Base-by-base conservation (phyloP, 495 filamentous ascomycete species). In the Hypomontagnella monticulosa region DNA sequence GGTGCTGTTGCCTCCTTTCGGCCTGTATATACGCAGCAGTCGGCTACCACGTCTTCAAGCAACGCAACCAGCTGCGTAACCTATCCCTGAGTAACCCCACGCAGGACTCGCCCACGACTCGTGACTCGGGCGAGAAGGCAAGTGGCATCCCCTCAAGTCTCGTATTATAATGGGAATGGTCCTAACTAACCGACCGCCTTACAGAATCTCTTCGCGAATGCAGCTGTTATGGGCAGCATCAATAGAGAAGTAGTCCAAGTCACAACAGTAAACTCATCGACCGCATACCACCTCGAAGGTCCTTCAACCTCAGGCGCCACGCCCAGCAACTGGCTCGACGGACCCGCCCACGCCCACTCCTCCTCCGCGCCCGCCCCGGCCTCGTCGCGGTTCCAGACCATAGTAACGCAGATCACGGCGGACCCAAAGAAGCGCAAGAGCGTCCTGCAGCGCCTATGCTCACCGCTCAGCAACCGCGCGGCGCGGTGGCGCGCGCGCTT, bases 1-100 rank as follows among this genome's bases (percentile, higher is more conserved):
- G 93, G 92, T 70, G 89, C n/a, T 84, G 90, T 55, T 88, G 94
- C 60, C 63, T 83, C 18, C 61, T 89, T 20, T 92, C 91, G 3
- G 76, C 89, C 11, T 67, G 81, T 34, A 92, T 96, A 49, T 97
- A 96, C 71, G 67, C 87, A 5, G 81, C 85, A 9, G 90, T 91
- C 41, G 91, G 91, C 12, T 80, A 83, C 27, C 83, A 88, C 23
- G 90, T 93, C 49, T 92, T 85, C 61, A 80, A 81, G 50, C 79
- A 84, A 44, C 84, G 85, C 2, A 81, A 82, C 46, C 83, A 83
- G 50, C 73, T 88, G 23, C 79, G 79, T 11, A 76, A 85, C 62
- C 73, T 84, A 48, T 80, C 78, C 8, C 61, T 79, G 38, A 77
- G 75, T 63, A 72, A 77, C 60, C 74, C 72, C 23, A 27, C 56